A percentile compares a stretch with the other conserved stretches of the same genome.
These are phyloP conservation scores for Plantago ovata DNA, from an alignment of 257 asterid genomes.

Conservation along the genomic window DNA sequence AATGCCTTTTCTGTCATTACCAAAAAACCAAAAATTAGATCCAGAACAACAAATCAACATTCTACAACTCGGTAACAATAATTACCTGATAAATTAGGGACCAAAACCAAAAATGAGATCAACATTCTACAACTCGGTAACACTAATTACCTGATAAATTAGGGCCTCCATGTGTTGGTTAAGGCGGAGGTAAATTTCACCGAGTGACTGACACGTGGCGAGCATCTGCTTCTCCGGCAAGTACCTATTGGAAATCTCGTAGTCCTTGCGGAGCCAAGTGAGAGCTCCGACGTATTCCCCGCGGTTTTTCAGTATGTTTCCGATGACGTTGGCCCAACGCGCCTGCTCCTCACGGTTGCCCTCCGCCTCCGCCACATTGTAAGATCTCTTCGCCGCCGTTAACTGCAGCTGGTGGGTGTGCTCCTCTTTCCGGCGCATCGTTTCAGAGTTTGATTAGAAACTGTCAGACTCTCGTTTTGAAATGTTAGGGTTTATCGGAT, in stretches of 20 bases:
- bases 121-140: too few species aligned
- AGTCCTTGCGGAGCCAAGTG: slow-evolving; percentile 77
- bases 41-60: not conserved
- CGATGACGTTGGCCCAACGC: slow-evolving; percentile 88
- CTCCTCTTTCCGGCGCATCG: slow-evolving; percentile 53
- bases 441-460: slow-evolving; percentile 7
- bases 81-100: not conserved
- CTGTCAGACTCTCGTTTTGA: not conserved
- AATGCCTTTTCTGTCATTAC: slow-evolving; percentile 64
- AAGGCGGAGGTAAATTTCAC: slow-evolving; percentile 83
- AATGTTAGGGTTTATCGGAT: too few species aligned
- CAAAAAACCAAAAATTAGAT: slow-evolving; percentile 4
- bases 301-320: slow-evolving; percentile 69
- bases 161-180: slow-evolving; percentile 53
- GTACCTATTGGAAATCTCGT: slow-evolving; percentile 53
- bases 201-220: slow-evolving; percentile 93
- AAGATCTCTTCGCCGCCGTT: slow-evolving; percentile 51
- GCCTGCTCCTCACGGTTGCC: slow-evolving; percentile 88
- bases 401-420: slow-evolving; percentile 49
- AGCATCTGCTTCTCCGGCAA: slow-evolving; percentile 66
- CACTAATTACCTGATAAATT: slow-evolving; percentile 51
- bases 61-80: too few species aligned
- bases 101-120: not conserved
- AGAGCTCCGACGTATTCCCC: slow-evolving; percentile 92
- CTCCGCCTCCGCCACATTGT: slow-evolving; percentile 47